Evolutionary conservation across 208 protist species (phyloP), one percentile per base, ranked within the genome.

Genomic region (Wallacemonas collosoma): DNA sequence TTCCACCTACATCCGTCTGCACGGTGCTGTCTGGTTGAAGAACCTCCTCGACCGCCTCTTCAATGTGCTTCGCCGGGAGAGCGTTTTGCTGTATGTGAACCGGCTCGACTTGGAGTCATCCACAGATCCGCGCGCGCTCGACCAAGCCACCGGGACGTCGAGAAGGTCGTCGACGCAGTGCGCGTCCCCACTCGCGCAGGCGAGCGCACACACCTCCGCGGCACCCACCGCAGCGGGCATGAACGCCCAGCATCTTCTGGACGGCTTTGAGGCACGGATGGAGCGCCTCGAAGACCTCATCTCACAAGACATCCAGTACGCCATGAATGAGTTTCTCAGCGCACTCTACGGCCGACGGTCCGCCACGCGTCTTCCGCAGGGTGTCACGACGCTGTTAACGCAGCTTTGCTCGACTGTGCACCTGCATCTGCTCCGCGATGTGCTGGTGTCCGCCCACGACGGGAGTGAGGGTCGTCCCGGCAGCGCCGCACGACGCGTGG

Each of bases 81-180:
- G 85, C 68, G 86, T 96, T 5, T 54, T 94, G 58, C 80, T 96
- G 12, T 96, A 96, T 75, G 86, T 96, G 8, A 96, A 94, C 72
- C 88, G 82, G 7, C 62, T 88, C 14, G 91, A 96, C 55, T 51
- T 96, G 44, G 82, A 90, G 50, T 63, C 75, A 6, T 45, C 73
- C 41, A 65, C 60, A 6, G 50, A 39, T 41, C 12, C 17, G 64
- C 11, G 9, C 36, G 35, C 12, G 3, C 4, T 38, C 35, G 15
- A 5, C 11, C 15, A 45, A 35, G 64, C 35, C 64, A 17, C 12
- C 2, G 64, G 64, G 15, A 15, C 8, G 9, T 69, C 64, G 5
- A 38, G 40, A 3, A 38, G 60, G 4, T 65, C 60, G 11, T 65
- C 60, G 12, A 65, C 60, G 7, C n/a, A 0, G 12, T 65, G 50